phyloP scores from a whole-genome alignment of 2,329 filamentous ascomycete genomes.

The Pleurostoma richardsiae region DNA sequence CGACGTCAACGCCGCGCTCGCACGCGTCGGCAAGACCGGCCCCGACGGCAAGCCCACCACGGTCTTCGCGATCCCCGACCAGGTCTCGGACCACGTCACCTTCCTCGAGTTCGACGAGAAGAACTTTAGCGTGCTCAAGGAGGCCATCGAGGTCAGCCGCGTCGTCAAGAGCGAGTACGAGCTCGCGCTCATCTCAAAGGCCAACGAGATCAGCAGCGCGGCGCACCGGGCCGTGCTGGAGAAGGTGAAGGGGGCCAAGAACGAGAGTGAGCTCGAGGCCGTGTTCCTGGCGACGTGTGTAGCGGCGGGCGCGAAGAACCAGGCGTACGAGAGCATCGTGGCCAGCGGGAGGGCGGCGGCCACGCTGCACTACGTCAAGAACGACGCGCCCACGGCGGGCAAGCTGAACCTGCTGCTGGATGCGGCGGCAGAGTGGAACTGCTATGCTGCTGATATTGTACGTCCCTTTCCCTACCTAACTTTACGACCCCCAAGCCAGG shows the following conservation, averaged over 20 bases:
- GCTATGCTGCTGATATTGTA: constrained; percentile 53
- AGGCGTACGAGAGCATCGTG: constrained; percentile 84
- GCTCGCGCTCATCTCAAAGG: constrained; percentile 66
- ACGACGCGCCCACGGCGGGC: constrained; percentile 62
- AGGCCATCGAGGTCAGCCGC: constrained; percentile 63
- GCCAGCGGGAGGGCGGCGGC: constrained; percentile 76
- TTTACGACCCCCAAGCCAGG: too few species aligned
- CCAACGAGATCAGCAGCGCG: constrained; percentile 63
- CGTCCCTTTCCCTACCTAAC: not conserved
- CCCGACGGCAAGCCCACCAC: constrained; percentile 30
- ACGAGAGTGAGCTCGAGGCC: constrained; percentile 80
- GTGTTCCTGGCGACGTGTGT: constrained; percentile 74
- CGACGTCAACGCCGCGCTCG: constrained; percentile 71
- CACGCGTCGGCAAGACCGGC: constrained; percentile 37
- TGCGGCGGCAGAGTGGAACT: constrained; percentile 71
- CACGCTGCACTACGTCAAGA: constrained; percentile 83
- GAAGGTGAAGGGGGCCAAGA: constrained; percentile 57
- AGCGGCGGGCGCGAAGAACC: constrained; percentile 69
- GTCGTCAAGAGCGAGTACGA: constrained; percentile 73
- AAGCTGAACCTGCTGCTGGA: constrained; percentile 82
- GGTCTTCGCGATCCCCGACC: constrained; percentile 73
- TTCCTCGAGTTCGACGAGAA: constrained; percentile 66
- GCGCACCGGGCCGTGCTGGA: constrained; percentile 62
- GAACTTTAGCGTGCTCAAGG: constrained; percentile 50
- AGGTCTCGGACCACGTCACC: constrained; percentile 66